A percentile compares a stretch with the other conserved stretches of the same genome.
Evolutionary conservation across 148 eudicot species (phyloP).

Genomic region (Simmondsia chinensis): DNA sequence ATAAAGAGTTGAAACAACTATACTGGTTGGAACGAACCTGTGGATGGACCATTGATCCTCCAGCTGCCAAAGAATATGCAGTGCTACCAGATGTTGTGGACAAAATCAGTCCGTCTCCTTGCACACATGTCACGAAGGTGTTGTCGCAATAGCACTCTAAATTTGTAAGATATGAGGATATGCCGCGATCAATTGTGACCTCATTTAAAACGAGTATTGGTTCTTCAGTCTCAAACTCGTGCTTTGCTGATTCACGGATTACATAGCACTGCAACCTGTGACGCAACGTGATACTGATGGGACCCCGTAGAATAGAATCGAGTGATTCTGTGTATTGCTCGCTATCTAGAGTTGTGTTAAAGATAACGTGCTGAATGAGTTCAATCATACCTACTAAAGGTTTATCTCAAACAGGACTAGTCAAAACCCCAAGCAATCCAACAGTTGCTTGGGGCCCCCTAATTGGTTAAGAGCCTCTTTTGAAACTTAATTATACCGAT

Average conservation of each 20-base stretch:
- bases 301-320: slow-evolving; percentile 62
- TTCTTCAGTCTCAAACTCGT: slow-evolving; percentile 67
- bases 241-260: slow-evolving; percentile 61
- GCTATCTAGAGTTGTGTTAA: slow-evolving; percentile 68
- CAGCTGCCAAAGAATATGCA: slow-evolving; percentile 96
- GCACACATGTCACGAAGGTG: slow-evolving; percentile 84
- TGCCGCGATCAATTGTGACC: slow-evolving; percentile 95
- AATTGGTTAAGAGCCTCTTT: too few species aligned
- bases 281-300: slow-evolving; percentile 75
- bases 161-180: slow-evolving; percentile 83
- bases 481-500: too few species aligned
- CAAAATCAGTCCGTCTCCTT: slow-evolving; percentile 92
- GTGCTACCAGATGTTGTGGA: slow-evolving; percentile 98
- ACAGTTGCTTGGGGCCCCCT: too few species aligned
- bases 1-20: not conserved
- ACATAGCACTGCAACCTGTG: slow-evolving; percentile 86
- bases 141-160: slow-evolving; percentile 89
- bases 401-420: too few species aligned
- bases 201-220: slow-evolving; percentile 82
- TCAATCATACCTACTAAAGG: too few species aligned
- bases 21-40: slow-evolving; percentile 43
- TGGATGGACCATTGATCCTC: slow-evolving; percentile 99
- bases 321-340: slow-evolving; percentile 77
- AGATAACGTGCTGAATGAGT: too few species aligned
- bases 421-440: too few species aligned